Base-by-base conservation (phyloP, 345 rosid species). In the Gossypium longicalyx region DNA sequence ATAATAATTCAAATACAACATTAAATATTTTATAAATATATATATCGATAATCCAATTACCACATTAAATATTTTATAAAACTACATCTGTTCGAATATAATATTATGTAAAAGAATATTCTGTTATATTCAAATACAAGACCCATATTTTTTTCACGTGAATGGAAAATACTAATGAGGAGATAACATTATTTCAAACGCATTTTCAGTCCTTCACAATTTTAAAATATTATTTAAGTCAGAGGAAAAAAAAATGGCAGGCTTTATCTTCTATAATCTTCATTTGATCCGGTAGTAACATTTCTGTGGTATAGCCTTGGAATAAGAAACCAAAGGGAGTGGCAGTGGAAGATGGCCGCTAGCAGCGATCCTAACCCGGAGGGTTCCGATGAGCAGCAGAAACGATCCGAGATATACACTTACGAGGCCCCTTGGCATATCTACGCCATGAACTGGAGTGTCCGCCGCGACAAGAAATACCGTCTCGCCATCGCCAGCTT, bases 361-460 rank as follows among this genome's bases (percentile, higher is more conserved):
- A 89, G 88, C 85, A 85, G 93, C 88, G 98, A 92, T 34, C 93
- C 88, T 34, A 88, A 84, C 64, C 89, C 85, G 20, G 95, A 91
- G 62, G 97, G 87, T 41, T 89, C 93, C 66, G 98, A 92, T 67
- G 98, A 94, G 87, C 97, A 94, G 77, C 97, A 94, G 78, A 94
- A 92, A 60, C 83, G 97, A 16, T 89, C 98, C 27, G 98, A 94
- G 89, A 94, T 94, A 83, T 94, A 92, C 87, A 92, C 98, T 17
- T 94, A 92, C 84, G 96, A 92, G 77, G 97, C 98, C 0, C 97
- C 98, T 2, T 94, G 98, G 98, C 94, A 89, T 83, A 89, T 94
- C 80, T 94, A 92, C 87, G 97, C 98, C 60, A 94, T 94, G 98
- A 94, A 94, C 82, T 94, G 98, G 98, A 92, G 98, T 76, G 98